These are phyloP conservation scores for Tolypocladium sp. DNA, from an alignment of 2,329 filamentous ascomycete species.

Conservation along the genomic window DNA sequence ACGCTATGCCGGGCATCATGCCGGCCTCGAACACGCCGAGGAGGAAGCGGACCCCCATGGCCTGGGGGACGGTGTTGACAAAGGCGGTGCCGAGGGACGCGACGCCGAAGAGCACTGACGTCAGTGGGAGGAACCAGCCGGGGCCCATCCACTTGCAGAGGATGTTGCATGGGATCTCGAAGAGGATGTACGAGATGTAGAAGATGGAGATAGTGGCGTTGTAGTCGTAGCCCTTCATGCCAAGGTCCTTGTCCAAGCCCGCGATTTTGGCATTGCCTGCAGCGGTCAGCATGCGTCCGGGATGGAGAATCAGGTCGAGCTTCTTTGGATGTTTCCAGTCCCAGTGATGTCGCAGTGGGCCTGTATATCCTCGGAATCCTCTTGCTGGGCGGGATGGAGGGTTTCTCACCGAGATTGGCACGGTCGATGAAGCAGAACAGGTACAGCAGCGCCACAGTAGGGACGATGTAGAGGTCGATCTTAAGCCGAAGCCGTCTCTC, in stretches of 20 bases:
- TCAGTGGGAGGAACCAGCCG: slow-evolving; percentile 59
- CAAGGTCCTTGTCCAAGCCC: slow-evolving; percentile 53
- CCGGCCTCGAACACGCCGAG: slow-evolving; percentile 64
- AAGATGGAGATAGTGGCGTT: slow-evolving; percentile 60
- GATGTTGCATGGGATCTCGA: slow-evolving; percentile 61
- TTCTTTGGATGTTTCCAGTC: background rate
- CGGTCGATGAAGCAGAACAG: slow-evolving; percentile 68
- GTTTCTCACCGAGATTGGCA: slow-evolving; percentile 55
- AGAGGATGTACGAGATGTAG: slow-evolving; percentile 65
- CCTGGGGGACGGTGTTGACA: slow-evolving; percentile 40
- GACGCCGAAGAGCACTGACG: slow-evolving; percentile 54
- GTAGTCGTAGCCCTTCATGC: slow-evolving; percentile 55
- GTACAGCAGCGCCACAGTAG: slow-evolving; percentile 57
- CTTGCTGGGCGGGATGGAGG: background rate
- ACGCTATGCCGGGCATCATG: slow-evolving; percentile 65
- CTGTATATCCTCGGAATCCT: background rate
- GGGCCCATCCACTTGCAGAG: slow-evolving; percentile 63
- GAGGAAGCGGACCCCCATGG: slow-evolving; percentile 56
- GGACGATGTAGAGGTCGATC: slow-evolving; percentile 57
- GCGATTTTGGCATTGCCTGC: slow-evolving; percentile 60
- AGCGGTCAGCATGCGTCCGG: background rate
- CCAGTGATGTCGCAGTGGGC: background rate
- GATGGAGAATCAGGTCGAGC: background rate
- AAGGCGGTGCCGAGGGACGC: slow-evolving; percentile 58
- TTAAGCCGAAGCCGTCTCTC: slow-evolving; percentile 52